Evolutionary conservation across 345 rosid genomes (phyloP).

Genomic region (Citrus trifoliata): DNA sequence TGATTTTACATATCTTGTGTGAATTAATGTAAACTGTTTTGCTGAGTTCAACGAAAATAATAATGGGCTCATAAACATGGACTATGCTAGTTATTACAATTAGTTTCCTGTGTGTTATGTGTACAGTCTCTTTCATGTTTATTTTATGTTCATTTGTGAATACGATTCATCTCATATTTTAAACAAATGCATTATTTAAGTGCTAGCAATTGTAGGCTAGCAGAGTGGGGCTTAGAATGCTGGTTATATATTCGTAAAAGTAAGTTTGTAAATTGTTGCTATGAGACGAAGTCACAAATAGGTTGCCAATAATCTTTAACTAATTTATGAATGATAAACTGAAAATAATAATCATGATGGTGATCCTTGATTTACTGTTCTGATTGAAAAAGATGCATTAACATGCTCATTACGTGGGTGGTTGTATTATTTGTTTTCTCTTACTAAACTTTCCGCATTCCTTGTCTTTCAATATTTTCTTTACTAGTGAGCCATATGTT

Average conservation of each 20-base stretch:
- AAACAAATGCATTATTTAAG: neutral
- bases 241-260: neutral
- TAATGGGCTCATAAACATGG: neutral
- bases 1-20: neutral
- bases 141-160: neutral
- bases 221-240: neutral
- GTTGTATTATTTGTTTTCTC: neutral
- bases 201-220: neutral
- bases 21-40: neutral
- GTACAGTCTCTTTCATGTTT: neutral
- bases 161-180: neutral
- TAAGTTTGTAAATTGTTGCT: neutral
- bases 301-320: neutral
- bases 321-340: neutral
- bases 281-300: neutral
- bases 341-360: neutral
- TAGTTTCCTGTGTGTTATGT: neutral
- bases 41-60: neutral
- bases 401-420: neutral
- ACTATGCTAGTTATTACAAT: too few relatives aligned
- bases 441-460: neutral
- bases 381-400: neutral
- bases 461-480: conserved; percentile 5
- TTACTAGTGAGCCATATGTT: conserved; percentile 80
- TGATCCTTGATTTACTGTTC: neutral